phyloP scores from a whole-genome alignment of 768 basidiomycete genomes.

The Mrakia blollopis region DNA sequence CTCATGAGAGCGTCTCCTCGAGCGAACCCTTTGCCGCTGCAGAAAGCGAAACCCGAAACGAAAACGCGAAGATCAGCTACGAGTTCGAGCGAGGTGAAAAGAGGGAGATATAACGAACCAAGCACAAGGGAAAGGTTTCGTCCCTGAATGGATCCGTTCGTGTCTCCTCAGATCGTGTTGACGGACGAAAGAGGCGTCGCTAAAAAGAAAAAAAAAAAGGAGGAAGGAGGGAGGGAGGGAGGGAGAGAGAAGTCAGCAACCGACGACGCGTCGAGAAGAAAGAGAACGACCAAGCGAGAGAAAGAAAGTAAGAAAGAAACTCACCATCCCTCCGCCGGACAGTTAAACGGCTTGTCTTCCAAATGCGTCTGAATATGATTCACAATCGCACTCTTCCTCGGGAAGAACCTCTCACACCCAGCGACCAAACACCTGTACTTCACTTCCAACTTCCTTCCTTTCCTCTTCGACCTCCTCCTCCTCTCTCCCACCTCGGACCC shows the following conservation, averaged over 20 bases:
- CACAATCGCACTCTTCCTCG: conserved; percentile 45
- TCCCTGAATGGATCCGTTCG: conserved; percentile 47
- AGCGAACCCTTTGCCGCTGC: conserved; percentile 49
- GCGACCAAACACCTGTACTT: conserved; percentile 40
- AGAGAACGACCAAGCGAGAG: too few relatives aligned
- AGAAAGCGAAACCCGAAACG: not conserved
- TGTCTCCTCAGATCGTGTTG: conserved; percentile 49
- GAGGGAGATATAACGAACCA: conserved; percentile 42
- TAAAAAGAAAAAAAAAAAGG: conserved; percentile 16
- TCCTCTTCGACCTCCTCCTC: not conserved
- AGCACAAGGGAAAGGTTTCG: conserved; percentile 47
- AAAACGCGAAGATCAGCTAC: not conserved
- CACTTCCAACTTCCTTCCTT: conserved; percentile 27
- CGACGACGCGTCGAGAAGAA: not conserved
- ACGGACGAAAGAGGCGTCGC: conserved; percentile 48
- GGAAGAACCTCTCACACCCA: conserved; percentile 40
- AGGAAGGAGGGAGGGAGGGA: not conserved
- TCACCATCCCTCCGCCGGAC: conserved; percentile 46
- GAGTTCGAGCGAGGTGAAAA: not conserved
- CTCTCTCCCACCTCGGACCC: too few relatives aligned
- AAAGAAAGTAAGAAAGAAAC: conserved; percentile 24
- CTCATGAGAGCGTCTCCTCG: conserved; percentile 48
- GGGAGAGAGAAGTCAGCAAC: not conserved
- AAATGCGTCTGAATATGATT: conserved; percentile 50
- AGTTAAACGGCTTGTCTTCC: conserved; percentile 49